A percentile compares a stretch with the other conserved stretches of the same genome.
Conservation (phyloP, 2,329 filamentous ascomycete genomes). For the Ascochyta pisi region DNA sequence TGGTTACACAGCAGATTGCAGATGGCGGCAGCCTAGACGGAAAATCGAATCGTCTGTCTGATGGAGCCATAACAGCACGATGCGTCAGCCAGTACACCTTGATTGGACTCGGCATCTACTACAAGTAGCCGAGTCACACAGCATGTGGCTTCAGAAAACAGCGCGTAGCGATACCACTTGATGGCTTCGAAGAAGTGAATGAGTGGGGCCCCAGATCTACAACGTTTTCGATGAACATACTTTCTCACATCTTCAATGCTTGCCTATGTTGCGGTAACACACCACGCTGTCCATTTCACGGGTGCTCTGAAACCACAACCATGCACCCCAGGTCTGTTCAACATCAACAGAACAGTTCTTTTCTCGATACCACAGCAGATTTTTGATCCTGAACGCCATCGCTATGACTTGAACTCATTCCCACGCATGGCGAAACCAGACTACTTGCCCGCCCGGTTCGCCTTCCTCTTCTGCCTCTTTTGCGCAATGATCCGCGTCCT, state of each 20-base stretch:
- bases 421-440: neutral
- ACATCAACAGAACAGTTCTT: neutral
- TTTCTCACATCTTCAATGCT: conserved; percentile 7
- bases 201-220: neutral
- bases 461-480: conserved; percentile 76
- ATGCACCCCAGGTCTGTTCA: neutral
- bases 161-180: neutral
- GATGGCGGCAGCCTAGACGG: neutral
- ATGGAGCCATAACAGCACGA: neutral
- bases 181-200: neutral
- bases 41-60: neutral
- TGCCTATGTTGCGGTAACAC: conserved; percentile 2
- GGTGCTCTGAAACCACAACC: neutral
- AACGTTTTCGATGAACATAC: neutral
- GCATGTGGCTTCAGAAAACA: neutral
- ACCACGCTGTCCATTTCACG: neutral
- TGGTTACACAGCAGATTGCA: neutral
- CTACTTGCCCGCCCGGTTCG: conserved; percentile 63
- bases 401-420: conserved; percentile 11
- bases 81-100: neutral
- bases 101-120: neutral
- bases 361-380: conserved; percentile 3
- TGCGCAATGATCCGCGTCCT: conserved; percentile 82
- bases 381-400: conserved; percentile 13
- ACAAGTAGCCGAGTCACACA: neutral